Conservation (phyloP, 2,329 filamentous ascomycete species). For the Colletotrichum sp. region DNA sequence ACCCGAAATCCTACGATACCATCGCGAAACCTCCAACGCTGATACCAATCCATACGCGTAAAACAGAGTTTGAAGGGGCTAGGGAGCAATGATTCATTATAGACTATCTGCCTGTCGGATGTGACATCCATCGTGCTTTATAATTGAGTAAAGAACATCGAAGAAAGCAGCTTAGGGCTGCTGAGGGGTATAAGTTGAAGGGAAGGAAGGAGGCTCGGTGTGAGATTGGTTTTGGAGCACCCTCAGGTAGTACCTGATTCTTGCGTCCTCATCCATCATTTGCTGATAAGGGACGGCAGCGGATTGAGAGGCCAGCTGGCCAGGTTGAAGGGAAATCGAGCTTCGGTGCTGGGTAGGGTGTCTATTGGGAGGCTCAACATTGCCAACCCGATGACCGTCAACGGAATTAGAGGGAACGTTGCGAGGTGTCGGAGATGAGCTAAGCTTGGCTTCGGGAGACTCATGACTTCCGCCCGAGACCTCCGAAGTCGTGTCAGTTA, state of each 20-base stretch:
- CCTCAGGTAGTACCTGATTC: not conserved
- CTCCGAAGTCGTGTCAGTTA: not conserved
- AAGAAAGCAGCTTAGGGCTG: slow-evolving; percentile 18
- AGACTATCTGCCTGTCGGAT: not conserved
- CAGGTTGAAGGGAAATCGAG: not conserved
- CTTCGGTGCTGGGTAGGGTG: not conserved
- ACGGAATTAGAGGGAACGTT: not conserved
- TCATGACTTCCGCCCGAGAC: not conserved
- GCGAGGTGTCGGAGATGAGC: not conserved
- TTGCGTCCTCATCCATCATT: not conserved
- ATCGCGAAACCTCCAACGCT: not conserved
- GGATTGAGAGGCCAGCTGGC: not conserved
- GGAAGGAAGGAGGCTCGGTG: not conserved
- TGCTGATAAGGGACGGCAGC: not conserved
- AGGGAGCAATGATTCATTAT: slow-evolving; percentile 1
- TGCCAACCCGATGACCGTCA: not conserved
- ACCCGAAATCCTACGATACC: not conserved
- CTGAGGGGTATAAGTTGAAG: slow-evolving; percentile 19
- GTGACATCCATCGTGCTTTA: not conserved
- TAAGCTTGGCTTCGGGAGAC: not conserved
- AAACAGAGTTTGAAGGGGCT: not conserved
- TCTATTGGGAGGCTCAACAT: not conserved
- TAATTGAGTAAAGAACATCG: slow-evolving; percentile 2
- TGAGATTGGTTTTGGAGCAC: not conserved
- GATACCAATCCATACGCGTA: not conserved